Conservation (phyloP, 192 early-diverging fungal genomes). For the Coemansia sp. region DNA sequence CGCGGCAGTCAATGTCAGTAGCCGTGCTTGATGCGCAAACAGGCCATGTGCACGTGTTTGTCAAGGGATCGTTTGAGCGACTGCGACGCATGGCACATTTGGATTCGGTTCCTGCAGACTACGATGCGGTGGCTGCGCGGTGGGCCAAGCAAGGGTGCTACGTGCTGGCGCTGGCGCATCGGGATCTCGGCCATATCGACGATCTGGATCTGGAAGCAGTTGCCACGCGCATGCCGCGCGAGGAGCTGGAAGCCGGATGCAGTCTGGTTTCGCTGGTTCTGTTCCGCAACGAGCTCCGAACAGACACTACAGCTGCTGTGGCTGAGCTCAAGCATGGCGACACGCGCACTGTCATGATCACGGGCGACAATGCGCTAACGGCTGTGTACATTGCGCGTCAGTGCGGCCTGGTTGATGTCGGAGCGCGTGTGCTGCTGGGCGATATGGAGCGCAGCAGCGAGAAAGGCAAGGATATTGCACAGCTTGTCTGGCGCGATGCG, state of each 20-base stretch:
- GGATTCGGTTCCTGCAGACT: conserved; percentile 58
- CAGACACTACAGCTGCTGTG: conserved; percentile 68
- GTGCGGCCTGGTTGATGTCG: conserved; percentile 63
- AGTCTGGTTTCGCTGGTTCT: conserved; percentile 64
- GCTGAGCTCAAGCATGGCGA: conserved; percentile 66
- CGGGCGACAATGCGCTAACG: conserved; percentile 78
- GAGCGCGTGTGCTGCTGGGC: conserved; percentile 61
- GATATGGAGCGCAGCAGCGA: conserved; percentile 36
- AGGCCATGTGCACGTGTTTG: conserved; percentile 62
- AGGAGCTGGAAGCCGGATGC: conserved; percentile 62
- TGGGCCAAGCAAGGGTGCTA: conserved; percentile 77
- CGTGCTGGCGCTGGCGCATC: conserved; percentile 72
- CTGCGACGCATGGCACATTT: conserved; percentile 56
- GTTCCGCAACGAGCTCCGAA: conserved; percentile 78
- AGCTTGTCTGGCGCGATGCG: conserved; percentile 62
- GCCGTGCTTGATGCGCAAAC: conserved; percentile 61
- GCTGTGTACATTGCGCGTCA: conserved; percentile 70
- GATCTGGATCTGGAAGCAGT: conserved; percentile 25
- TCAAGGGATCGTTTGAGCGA: conserved; percentile 82
- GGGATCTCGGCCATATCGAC: conserved; percentile 58
- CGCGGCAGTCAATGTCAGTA: conserved; percentile 73
- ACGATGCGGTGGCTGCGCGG: conserved; percentile 55
- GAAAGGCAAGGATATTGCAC: not conserved
- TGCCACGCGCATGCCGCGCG: conserved; percentile 53
- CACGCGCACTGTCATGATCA: conserved; percentile 78